phyloP scores from a whole-genome alignment of 352 stramenopile species.

The Globisporangium sylvaticum region DNA sequence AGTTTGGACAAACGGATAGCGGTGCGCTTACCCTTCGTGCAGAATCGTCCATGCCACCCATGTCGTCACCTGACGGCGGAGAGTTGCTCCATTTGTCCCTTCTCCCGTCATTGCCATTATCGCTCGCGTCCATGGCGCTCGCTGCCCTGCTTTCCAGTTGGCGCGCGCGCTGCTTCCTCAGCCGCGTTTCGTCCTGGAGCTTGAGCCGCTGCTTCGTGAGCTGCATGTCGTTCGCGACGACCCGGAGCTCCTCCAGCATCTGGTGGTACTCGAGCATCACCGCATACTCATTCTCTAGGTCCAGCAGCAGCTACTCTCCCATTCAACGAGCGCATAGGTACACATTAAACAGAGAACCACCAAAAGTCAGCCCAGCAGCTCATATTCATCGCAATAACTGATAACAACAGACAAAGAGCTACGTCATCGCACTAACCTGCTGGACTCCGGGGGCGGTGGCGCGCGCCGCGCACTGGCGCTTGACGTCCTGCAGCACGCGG shows the following conservation, averaged over 20 bases:
- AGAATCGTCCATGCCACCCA: constrained; percentile 10
- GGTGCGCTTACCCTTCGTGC: neutral
- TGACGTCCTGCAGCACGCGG: constrained; percentile 26
- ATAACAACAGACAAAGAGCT: constrained; percentile 1
- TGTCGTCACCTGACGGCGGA: constrained; percentile 9
- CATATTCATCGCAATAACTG: neutral
- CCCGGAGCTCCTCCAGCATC: constrained; percentile 33
- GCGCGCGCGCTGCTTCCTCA: constrained; percentile 13
- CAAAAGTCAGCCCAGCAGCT: neutral
- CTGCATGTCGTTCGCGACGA: constrained; percentile 24
- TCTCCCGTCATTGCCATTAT: constrained; percentile 19
- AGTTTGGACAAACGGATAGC: neutral
- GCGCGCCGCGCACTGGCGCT: constrained; percentile 25
- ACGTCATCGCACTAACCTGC: constrained; percentile 22
- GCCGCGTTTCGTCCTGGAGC: constrained; percentile 5
- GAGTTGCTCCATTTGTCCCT: constrained; percentile 14
- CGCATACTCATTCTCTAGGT: constrained; percentile 49
- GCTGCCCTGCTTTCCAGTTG: neutral
- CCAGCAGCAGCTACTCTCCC: constrained; percentile 23
- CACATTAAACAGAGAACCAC: neutral
- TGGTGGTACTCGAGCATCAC: constrained; percentile 43
- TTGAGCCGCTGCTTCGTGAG: constrained; percentile 21
- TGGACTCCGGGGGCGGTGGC: constrained; percentile 20
- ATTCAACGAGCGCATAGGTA: constrained; percentile 16
- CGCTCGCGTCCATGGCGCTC: constrained; percentile 10